Evolutionary conservation across 805 yeast genomes (phyloP), one percentile per base, ranked within the genome.

Genomic region (Monosporozyma servazzii): DNA sequence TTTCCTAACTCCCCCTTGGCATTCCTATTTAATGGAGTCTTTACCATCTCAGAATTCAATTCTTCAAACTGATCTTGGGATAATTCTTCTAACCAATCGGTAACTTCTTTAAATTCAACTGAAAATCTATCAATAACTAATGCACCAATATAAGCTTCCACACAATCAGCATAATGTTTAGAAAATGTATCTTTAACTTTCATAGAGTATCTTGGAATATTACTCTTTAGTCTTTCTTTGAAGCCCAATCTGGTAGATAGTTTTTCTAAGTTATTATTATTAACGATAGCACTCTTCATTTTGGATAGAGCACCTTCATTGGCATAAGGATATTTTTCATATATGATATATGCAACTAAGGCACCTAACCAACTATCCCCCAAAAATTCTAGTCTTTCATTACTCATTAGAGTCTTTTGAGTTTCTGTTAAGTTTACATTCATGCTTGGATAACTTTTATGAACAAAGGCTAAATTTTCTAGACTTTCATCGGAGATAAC

Each of bases 91-190:
- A 84, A 61, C 88, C 88, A 84, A 3, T 68, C 62, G 53, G 73
- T 72, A 7, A 83, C 70, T 11, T 68, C 75, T 2, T 65, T 55
- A 37, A 75, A 71, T 52, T 79, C 77, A 9, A 54, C 53, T 0
- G 66, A 58, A 41, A 74, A 65, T 54, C 62, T 53, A 45, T 85
- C 90, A 18, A 78, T 67, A 3, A 60, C 61, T 30, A 89, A 67
- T 0, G 91, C 97, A 1, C 95, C 96, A 46, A 90, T 75, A 59
- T 89, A 89, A 0, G 96, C 96, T 67, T 90, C 97, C 60, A 89
- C 84, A 2, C 85, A 79, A 71, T 90, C 97, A 0, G 96, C 95
- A 61, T 75, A 76, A 27, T 59, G 50, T 45, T 59, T 60, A 3
- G 53, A 47, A 6, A 84, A 71, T 63, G 86, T 88, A 55, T 76